These are phyloP conservation scores for Knoxdaviesia proteae DNA, from an alignment of 2,329 filamentous ascomycete genomes.

Conservation along the genomic window DNA sequence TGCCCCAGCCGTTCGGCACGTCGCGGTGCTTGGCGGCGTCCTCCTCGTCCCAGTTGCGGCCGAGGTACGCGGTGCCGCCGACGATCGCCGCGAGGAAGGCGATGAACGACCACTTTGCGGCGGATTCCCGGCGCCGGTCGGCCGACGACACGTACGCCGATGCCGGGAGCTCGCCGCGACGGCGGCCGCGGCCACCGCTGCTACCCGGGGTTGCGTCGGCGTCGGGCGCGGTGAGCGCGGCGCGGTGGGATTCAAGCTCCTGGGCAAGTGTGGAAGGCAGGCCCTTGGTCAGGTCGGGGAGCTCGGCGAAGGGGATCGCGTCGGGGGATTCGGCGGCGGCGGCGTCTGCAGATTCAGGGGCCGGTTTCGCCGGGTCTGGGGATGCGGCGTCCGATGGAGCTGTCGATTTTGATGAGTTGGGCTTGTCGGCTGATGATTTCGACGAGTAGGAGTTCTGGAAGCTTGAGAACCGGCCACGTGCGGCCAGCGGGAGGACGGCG, in stretches of 20 bases:
- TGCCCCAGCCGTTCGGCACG: slow-evolving; percentile 60
- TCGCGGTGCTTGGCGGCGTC: slow-evolving; percentile 51
- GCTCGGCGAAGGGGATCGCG: slow-evolving; percentile 37
- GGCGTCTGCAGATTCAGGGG: neutral
- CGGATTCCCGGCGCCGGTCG: slow-evolving; percentile 57
- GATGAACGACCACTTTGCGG: slow-evolving; percentile 57
- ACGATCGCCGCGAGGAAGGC: slow-evolving; percentile 33
- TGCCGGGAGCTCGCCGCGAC: slow-evolving; percentile 46
- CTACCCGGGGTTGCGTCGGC: slow-evolving; percentile 9
- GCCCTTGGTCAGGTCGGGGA: slow-evolving; percentile 83
- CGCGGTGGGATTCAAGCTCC: slow-evolving; percentile 14
- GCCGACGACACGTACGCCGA: slow-evolving; percentile 79
- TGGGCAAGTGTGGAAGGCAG: slow-evolving; percentile 67
- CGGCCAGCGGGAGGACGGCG: no score
- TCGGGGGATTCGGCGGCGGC: slow-evolving; percentile 11
- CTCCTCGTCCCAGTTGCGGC: slow-evolving; percentile 70
- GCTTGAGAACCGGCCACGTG: no score
- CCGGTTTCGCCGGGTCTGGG: no score
- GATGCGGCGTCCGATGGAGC: no score
- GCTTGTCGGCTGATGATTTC: no score
- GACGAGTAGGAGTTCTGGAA: no score
- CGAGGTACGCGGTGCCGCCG: slow-evolving; percentile 50
- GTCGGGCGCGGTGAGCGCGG: slow-evolving; percentile 11
- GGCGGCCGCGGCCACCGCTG: slow-evolving; percentile 19
- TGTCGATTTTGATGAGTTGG: no score